These are phyloP conservation scores for Spinacia oleracea DNA, from an alignment of 179 eudicot species.

Conservation along the genomic window DNA sequence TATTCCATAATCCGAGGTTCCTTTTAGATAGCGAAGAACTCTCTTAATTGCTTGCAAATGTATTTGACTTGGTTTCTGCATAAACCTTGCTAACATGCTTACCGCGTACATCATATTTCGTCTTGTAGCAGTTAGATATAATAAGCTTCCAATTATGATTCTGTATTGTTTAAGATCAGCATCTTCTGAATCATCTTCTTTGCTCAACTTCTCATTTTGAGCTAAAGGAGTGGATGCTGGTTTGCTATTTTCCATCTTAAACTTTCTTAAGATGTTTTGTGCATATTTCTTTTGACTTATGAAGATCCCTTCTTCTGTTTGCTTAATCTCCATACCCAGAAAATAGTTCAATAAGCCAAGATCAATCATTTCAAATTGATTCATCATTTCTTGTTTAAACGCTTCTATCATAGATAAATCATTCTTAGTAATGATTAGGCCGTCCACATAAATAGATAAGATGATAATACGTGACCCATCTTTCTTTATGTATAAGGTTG, in stretches of 20 bases:
- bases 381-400: constrained; percentile 8
- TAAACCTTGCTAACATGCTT: too few species aligned
- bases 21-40: too few species aligned
- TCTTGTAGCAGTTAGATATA: background rate
- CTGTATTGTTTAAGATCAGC: constrained; percentile 7
- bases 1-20: too few species aligned
- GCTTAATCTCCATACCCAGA: constrained; percentile 4
- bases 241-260: background rate
- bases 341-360: background rate
- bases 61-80: too few species aligned
- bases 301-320: background rate
- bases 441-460: background rate
- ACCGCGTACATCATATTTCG: background rate
- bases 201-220: background rate
- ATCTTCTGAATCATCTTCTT: background rate
- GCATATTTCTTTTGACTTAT: constrained; percentile 1
- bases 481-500: background rate
- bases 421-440: background rate
- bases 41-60: too few species aligned
- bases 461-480: too few species aligned
- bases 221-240: background rate
- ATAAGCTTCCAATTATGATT: background rate
- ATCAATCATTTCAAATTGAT: background rate
- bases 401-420: background rate
- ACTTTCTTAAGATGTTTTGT: background rate